Conservation (phyloP, 2,329 filamentous ascomycete genomes). For the Rhexocercosporidium sp. region DNA sequence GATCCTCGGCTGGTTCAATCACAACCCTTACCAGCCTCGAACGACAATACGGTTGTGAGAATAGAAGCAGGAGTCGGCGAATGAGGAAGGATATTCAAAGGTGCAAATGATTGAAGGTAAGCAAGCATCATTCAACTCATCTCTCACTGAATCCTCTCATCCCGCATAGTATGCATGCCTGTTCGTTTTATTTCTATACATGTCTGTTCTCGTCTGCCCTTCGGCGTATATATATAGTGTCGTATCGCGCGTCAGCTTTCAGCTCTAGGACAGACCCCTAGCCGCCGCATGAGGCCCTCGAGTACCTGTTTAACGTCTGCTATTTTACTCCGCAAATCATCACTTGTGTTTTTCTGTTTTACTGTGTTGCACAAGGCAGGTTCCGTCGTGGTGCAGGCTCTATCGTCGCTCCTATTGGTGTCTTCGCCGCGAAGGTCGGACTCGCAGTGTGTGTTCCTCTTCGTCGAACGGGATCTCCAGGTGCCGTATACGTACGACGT, state of each 20-base stretch:
- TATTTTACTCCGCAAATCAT: neutral
- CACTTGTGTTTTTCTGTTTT: constrained; percentile 12
- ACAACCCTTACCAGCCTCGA: neutral
- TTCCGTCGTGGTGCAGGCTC: constrained; percentile 12
- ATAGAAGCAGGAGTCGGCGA: constrained; percentile 17
- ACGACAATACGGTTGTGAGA: constrained; percentile 9
- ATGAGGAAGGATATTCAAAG: constrained; percentile 10
- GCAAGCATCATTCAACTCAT: constrained; percentile 14
- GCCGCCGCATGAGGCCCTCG: neutral
- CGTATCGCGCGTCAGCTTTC: neutral
- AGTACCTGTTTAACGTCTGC: neutral
- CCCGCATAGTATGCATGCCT: neutral
- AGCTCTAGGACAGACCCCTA: constrained; percentile 8
- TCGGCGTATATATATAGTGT: neutral
- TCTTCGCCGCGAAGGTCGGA: constrained; percentile 1
- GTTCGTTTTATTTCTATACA: neutral
- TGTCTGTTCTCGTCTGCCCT: neutral
- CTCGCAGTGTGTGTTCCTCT: constrained; percentile 10
- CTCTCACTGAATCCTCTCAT: neutral
- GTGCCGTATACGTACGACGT: constrained; percentile 16
- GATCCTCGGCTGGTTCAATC: constrained; percentile 2
- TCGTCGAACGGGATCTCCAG: constrained; percentile 16
- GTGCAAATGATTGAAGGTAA: constrained; percentile 41
- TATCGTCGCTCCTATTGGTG: constrained; percentile 14
- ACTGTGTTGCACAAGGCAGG: constrained; percentile 11